These are phyloP conservation scores for Venturia carpophila DNA, from an alignment of 2,329 filamentous ascomycete species.

Conservation along the genomic window DNA sequence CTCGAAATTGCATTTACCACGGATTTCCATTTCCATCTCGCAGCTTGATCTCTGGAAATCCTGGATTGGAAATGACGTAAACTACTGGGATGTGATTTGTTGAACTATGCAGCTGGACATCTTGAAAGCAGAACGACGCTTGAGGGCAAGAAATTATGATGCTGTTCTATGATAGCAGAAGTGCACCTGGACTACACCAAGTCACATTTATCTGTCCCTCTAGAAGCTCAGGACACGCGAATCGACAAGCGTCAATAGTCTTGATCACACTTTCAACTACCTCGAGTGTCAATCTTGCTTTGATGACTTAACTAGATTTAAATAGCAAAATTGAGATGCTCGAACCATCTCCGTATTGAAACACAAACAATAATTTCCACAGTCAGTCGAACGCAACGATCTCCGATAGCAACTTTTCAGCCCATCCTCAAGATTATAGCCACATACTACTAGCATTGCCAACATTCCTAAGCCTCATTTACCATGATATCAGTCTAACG, in stretches of 20 bases:
- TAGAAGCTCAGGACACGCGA: background rate
- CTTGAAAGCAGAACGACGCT: too few relatives aligned
- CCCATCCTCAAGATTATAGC: background rate
- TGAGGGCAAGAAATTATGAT: too few relatives aligned
- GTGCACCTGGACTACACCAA: background rate
- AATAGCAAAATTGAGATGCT: background rate
- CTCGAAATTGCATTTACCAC: too few relatives aligned
- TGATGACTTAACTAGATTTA: background rate
- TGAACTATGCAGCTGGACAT: too few relatives aligned
- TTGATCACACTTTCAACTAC: background rate
- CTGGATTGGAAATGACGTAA: too few relatives aligned
- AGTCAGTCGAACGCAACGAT: background rate
- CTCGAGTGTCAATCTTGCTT: background rate
- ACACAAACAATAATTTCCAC: background rate
- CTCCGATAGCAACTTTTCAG: background rate
- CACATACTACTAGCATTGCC: background rate
- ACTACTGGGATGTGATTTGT: too few relatives aligned
- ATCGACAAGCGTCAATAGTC: background rate
- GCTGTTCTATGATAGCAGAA: too few relatives aligned
- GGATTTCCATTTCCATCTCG: too few relatives aligned
- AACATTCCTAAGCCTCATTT: background rate
- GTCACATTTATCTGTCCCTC: too few relatives aligned
- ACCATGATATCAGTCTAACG: constrained; percentile 20
- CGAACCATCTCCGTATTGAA: too few relatives aligned
- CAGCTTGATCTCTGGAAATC: too few relatives aligned